These are phyloP conservation scores for Rhodotorula sp. DNA, from an alignment of 1,284 basidiomycete species.

Conservation along the genomic window DNA sequence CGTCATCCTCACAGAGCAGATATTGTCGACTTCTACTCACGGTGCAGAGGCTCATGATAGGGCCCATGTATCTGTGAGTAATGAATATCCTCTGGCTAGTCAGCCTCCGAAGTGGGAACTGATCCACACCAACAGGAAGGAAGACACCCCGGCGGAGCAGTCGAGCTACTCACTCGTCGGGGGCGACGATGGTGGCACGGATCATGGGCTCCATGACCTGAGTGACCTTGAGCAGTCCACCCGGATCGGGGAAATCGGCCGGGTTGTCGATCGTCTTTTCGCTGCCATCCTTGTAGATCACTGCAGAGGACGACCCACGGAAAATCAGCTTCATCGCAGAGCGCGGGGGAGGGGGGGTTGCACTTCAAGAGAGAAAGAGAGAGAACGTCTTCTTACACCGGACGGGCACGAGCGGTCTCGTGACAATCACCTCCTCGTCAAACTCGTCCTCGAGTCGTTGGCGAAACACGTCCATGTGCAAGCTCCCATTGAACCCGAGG, in stretches of 20 bases:
- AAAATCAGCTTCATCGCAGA: background rate
- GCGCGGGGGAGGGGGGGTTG: too few relatives aligned
- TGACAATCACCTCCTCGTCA: slow-evolving; percentile 56
- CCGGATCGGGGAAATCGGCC: slow-evolving; percentile 81
- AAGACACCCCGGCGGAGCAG: background rate
- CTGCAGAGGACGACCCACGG: slow-evolving; percentile 51
- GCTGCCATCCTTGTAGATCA: slow-evolving; percentile 69
- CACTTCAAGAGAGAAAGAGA: too few relatives aligned
- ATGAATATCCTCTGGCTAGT: background rate
- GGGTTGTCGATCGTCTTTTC: slow-evolving; percentile 76
- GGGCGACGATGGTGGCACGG: slow-evolving; percentile 41
- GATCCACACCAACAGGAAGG: too few relatives aligned
- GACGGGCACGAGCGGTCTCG: slow-evolving; percentile 89
- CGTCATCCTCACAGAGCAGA: too few relatives aligned
- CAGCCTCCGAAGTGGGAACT: background rate
- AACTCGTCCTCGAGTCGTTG: slow-evolving; percentile 97
- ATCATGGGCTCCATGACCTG: slow-evolving; percentile 79
- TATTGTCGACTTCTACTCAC: background rate
- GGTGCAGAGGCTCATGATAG: slow-evolving; percentile 85
- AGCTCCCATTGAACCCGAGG: slow-evolving; percentile 88
- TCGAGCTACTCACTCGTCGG: slow-evolving; percentile 34
- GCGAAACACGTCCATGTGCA: slow-evolving; percentile 96
- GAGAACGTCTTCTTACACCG: slow-evolving; percentile 60
- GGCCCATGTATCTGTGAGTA: slow-evolving; percentile 37
- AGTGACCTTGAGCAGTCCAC: slow-evolving; percentile 63